These are phyloP conservation scores for Xylaria flabelliformis DNA, from an alignment of 495 filamentous ascomycete species.

Conservation along the genomic window DNA sequence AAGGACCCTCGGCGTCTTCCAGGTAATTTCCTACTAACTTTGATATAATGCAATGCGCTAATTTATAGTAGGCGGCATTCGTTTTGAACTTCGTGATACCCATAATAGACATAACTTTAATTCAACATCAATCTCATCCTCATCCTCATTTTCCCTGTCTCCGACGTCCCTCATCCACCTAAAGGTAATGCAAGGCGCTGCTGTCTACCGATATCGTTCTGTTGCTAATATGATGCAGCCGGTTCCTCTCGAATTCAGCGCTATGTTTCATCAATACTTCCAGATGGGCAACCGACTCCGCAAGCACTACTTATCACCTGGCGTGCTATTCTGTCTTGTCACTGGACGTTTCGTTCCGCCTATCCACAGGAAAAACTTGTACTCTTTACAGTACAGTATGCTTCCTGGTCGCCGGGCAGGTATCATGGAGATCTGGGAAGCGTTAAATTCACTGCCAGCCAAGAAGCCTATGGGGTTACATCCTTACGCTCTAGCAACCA, in stretches of 20 bases:
- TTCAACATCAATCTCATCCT: constrained; percentile 30
- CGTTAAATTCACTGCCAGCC: constrained; percentile 59
- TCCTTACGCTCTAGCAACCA: constrained; percentile 27
- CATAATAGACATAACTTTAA: constrained; percentile 54
- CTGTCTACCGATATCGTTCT: neutral
- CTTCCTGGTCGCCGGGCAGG: constrained; percentile 80
- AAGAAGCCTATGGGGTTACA: constrained; percentile 40
- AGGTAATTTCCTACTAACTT: constrained; percentile 52
- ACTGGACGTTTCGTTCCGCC: constrained; percentile 91
- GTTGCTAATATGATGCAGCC: constrained; percentile 60
- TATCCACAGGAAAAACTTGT: constrained; percentile 91
- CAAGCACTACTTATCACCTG: constrained; percentile 91
- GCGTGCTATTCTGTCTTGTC: constrained; percentile 83
- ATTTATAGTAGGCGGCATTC: constrained; percentile 71
- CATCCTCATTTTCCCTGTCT: constrained; percentile 36
- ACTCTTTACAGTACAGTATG: constrained; percentile 99
- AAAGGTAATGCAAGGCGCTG: constrained; percentile 60
- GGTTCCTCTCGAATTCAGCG: constrained; percentile 84
- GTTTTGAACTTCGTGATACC: constrained; percentile 86
- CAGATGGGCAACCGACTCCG: constrained; percentile 90
- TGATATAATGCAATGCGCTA: constrained; percentile 7
- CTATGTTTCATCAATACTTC: constrained; percentile 97
- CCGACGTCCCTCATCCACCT: constrained; percentile 79
- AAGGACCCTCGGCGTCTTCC: constrained; percentile 93
- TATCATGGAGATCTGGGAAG: constrained; percentile 84